Evolutionary conservation across 176 grass and related monocot genomes (phyloP).

Genomic region (Carex littledalei): DNA sequence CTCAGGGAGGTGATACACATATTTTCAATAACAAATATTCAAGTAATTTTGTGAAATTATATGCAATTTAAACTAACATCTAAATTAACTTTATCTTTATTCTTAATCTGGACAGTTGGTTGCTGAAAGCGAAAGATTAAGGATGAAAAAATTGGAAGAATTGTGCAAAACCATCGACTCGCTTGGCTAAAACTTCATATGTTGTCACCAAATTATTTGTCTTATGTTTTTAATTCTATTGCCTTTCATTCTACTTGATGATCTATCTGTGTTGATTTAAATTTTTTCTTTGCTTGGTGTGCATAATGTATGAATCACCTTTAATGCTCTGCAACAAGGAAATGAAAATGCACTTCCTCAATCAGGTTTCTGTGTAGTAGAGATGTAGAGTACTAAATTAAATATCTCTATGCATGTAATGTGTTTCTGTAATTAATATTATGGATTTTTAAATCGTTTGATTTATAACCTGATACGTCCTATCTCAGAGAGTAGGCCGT

Average conservation of each 20-base stretch:
- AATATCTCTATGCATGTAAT: not conserved
- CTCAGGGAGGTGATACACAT: constrained; percentile 60
- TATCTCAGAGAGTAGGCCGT: no score
- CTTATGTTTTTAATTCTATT: not conserved
- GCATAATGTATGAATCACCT: constrained; percentile 2
- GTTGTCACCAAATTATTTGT: not conserved
- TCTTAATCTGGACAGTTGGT: constrained; percentile 49
- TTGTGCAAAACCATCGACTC: constrained; percentile 84
- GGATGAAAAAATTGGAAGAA: constrained; percentile 99
- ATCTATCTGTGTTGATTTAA: constrained; percentile 2
- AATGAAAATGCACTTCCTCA: not conserved
- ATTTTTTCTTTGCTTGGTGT: not conserved
- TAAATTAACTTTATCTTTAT: not conserved
- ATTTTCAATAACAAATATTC: not conserved
- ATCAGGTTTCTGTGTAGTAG: not conserved
- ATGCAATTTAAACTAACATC: not conserved
- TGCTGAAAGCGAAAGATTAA: constrained; percentile 83
- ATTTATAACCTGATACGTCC: not conserved
- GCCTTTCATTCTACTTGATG: constrained; percentile 3
- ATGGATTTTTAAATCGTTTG: not conserved
- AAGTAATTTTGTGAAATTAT: constrained; percentile 11
- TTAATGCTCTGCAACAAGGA: not conserved
- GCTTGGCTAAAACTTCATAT: constrained; percentile 38
- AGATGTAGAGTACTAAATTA: not conserved
- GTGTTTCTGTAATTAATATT: not conserved